Percentiles rank a stretch among this genome's conserved stretches.
phyloP scores from a whole-genome alignment of 805 yeast species.

The Ogataea degrootiae region DNA sequence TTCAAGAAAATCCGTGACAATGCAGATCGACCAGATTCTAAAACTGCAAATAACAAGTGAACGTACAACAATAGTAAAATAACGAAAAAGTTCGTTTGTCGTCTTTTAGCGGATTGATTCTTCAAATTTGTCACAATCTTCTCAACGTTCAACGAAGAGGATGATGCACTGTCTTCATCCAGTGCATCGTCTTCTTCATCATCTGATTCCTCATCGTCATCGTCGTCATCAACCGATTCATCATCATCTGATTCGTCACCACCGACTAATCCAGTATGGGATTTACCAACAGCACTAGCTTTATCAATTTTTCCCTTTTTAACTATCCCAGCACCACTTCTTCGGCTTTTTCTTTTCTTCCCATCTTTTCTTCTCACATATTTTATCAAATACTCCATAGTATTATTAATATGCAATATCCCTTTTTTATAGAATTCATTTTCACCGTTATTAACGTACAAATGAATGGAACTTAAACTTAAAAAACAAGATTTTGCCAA shows the following conservation, averaged over 20 bases:
- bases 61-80: constrained; percentile 49
- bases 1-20: constrained; percentile 44
- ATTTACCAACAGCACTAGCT: too few species aligned
- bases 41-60: constrained; percentile 47
- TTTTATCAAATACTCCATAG: constrained; percentile 50
- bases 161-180: constrained; percentile 12
- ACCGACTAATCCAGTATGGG: too few species aligned
- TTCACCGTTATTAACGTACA: constrained; percentile 52
- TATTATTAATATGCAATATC: constrained; percentile 48
- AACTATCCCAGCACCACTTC: too few species aligned
- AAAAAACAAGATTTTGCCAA: constrained; percentile 55
- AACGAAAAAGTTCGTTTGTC: constrained; percentile 39
- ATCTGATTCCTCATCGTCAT: constrained; percentile 5
- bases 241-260: not conserved
- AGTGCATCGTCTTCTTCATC: constrained; percentile 7
- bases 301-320: too few species aligned
- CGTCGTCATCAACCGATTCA: not conserved
- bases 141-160: constrained; percentile 25
- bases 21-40: constrained; percentile 52
- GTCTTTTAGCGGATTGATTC: constrained; percentile 32
- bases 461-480: constrained; percentile 51
- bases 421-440: constrained; percentile 49
- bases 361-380: constrained; percentile 30
- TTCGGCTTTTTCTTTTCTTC: not conserved
- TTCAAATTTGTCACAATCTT: constrained; percentile 34